Evolutionary conservation across 331 rosid genomes (phyloP).

Genomic region (Malus hybrid): DNA sequence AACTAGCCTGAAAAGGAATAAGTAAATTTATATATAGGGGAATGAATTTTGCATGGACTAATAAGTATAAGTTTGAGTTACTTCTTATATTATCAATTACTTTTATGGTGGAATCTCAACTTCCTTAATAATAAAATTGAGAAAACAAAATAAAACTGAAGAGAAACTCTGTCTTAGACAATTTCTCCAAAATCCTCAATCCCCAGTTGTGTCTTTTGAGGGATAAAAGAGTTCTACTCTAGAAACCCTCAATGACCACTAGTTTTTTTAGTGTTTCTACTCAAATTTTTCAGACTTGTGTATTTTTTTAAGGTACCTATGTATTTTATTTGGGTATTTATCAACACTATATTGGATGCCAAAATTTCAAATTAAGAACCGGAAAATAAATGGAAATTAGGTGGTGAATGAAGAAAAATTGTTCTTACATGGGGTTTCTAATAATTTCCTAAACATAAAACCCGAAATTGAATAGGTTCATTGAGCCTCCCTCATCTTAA

Average conservation of each 20-base stretch:
- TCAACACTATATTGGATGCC: not conserved
- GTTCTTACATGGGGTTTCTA: not conserved
- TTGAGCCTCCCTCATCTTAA: not conserved
- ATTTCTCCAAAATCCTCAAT: too few species aligned
- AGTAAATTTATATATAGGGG: too few species aligned
- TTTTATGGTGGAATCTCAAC: too few species aligned
- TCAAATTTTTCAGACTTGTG: too few species aligned
- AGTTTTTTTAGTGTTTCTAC: not conserved
- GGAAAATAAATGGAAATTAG: not conserved
- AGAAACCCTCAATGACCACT: not conserved
- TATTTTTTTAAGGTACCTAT: too few species aligned
- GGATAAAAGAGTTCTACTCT: not conserved
- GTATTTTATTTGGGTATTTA: not conserved
- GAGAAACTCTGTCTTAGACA: not conserved
- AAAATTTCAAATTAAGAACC: not conserved
- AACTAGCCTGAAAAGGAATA: not conserved
- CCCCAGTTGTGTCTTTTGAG: not conserved
- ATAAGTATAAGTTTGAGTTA: too few species aligned
- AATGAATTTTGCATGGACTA: too few species aligned
- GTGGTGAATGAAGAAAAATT: not conserved
- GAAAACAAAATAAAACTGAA: too few species aligned
- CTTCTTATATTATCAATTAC: too few species aligned
- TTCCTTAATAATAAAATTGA: too few species aligned
- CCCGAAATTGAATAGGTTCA: not conserved
- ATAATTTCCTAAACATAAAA: not conserved